phyloP scores from a whole-genome alignment of 2,329 filamentous ascomycete genomes.

The Shiraia bambusicola region DNA sequence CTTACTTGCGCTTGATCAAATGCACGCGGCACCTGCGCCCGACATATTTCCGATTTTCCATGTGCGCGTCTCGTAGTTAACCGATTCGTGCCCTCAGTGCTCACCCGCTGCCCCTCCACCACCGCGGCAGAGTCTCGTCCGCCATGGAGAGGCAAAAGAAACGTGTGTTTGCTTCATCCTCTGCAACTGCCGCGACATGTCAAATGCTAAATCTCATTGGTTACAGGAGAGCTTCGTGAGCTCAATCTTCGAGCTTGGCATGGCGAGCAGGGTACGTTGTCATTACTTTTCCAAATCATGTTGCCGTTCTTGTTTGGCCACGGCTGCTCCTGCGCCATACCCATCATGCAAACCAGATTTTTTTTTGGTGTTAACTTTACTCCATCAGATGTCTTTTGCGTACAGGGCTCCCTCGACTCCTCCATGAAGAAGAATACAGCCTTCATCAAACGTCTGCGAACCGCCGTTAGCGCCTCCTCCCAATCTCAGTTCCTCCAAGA shows the following conservation, averaged over 20 bases:
- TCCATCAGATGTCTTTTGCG: constrained; percentile 69
- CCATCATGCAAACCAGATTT: too few species aligned
- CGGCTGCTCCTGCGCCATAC: too few species aligned
- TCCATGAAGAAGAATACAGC: constrained; percentile 97
- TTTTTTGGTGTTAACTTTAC: too few species aligned
- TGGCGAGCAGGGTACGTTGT: constrained; percentile 74
- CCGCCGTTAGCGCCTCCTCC: constrained; percentile 77
- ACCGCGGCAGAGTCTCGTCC: constrained; percentile 31
- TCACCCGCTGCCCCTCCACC: constrained; percentile 38
- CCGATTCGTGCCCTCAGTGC: constrained; percentile 32
- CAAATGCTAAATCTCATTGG: constrained; percentile 27
- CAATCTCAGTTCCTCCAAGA: constrained; percentile 85
- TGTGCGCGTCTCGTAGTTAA: constrained; percentile 41
- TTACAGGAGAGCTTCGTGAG: constrained; percentile 80
- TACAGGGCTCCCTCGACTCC: constrained; percentile 82
- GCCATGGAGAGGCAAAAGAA: constrained; percentile 55
- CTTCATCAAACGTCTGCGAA: constrained; percentile 94
- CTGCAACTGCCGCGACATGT: too few species aligned
- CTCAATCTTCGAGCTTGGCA: constrained; percentile 87
- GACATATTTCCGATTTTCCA: constrained; percentile 37
- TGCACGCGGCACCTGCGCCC: constrained; percentile 37
- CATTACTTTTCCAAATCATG: too few species aligned
- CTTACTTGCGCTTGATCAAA: constrained; percentile 31
- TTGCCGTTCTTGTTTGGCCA: too few species aligned
- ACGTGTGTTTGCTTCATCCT: constrained; percentile 39